phyloP scores from a whole-genome alignment of 2,329 filamentous ascomycete genomes.

The Nemania sp. region DNA sequence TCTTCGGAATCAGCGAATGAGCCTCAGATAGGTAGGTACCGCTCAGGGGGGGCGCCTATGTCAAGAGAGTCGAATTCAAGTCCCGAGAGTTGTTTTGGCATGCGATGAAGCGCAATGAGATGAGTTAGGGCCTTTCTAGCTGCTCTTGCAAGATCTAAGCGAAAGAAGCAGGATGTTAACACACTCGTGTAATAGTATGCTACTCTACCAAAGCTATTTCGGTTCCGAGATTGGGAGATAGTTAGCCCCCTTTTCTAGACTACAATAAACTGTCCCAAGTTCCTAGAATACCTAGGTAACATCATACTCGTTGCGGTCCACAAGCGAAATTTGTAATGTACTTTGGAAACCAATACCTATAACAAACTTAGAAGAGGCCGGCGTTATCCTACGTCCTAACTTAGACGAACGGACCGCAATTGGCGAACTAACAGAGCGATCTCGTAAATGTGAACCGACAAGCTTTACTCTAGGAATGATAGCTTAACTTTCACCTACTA shows the following conservation, averaged over 20 bases:
- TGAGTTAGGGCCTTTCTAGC: slow-evolving; percentile 1
- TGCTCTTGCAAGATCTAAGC: neutral
- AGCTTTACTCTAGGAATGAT: neutral
- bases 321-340: no score
- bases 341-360: no score
- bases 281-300: neutral
- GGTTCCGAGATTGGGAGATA: neutral
- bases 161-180: neutral
- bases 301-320: no score
- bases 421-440: neutral
- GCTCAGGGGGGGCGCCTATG: neutral
- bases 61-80: neutral
- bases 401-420: slow-evolving; percentile 16
- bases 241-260: neutral
- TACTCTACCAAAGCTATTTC: neutral
- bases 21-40: neutral
- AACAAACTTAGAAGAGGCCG: slow-evolving; percentile 8
- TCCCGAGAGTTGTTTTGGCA: neutral
- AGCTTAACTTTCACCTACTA: neutral
- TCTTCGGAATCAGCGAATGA: neutral
- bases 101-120: neutral
- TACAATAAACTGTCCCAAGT: neutral
- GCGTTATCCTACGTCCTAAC: neutral
- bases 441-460: slow-evolving; percentile 3
- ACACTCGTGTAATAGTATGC: neutral